A percentile compares a stretch with the other conserved stretches of the same genome.
phyloP scores from a whole-genome alignment of 345 rosid genomes.

The Citrus reticulata region DNA sequence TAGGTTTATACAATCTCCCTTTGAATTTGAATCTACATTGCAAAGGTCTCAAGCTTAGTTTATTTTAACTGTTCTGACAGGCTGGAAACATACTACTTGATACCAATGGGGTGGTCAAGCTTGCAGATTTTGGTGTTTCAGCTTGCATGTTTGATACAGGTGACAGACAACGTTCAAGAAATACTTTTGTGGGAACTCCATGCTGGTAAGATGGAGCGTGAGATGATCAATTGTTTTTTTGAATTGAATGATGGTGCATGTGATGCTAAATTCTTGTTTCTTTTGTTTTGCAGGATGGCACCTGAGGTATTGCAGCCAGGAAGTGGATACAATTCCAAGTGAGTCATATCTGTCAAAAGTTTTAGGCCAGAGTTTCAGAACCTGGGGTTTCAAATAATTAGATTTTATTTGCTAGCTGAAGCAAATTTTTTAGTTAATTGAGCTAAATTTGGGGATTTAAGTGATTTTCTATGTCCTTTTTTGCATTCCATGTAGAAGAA shows the following conservation, averaged over 20 bases:
- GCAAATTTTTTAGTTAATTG: background rate
- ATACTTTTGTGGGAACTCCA: conserved; percentile 98
- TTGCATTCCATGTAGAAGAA: background rate
- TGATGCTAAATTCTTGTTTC: background rate
- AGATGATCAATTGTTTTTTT: background rate
- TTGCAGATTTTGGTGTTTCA: conserved; percentile 98
- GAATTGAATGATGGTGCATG: background rate
- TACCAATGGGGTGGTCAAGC: conserved; percentile 75
- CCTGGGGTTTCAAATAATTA: background rate
- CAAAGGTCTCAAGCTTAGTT: background rate
- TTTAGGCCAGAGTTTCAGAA: background rate
- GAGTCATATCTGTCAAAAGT: conserved; percentile 27
- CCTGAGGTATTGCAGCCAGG: conserved; percentile 99
- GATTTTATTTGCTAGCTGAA: background rate
- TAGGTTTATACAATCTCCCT: background rate
- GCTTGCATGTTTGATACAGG: conserved; percentile 98
- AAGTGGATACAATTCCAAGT: conserved; percentile 98
- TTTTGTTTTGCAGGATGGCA: conserved; percentile 80
- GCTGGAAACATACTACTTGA: conserved; percentile 97
- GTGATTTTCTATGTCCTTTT: background rate
- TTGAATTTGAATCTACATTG: background rate
- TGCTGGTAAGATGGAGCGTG: conserved; percentile 60
- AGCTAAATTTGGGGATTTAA: background rate
- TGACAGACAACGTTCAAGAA: conserved; percentile 92
- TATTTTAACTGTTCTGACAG: conserved; percentile 34